A percentile compares a stretch with the other conserved stretches of the same genome.
Evolutionary conservation across 768 basidiomycete species (phyloP).

Genomic region (Flagelloscypha sp.): DNA sequence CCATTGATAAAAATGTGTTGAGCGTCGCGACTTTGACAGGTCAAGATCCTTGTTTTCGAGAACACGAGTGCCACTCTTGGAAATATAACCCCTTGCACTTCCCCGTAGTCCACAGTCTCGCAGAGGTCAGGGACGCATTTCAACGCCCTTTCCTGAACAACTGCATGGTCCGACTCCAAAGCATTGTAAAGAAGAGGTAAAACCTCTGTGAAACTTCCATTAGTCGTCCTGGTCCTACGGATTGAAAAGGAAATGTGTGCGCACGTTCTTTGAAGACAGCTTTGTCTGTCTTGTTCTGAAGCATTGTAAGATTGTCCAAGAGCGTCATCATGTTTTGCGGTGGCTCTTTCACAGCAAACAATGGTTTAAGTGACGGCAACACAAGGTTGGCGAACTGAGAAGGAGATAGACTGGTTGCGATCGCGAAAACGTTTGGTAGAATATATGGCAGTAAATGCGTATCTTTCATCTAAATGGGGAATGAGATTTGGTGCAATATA

Average conservation of each 20-base stretch:
- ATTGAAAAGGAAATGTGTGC: slow-evolving; percentile 16
- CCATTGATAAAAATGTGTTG: slow-evolving; percentile 76
- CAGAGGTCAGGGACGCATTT: slow-evolving; percentile 79
- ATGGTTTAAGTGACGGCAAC: slow-evolving; percentile 79
- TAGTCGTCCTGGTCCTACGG: slow-evolving; percentile 5
- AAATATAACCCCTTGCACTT: slow-evolving; percentile 84
- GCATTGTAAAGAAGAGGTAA: slow-evolving; percentile 93
- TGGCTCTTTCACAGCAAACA: slow-evolving; percentile 88
- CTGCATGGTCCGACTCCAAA: slow-evolving; percentile 87
- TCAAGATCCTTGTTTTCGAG: slow-evolving; percentile 79
- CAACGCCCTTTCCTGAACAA: slow-evolving; percentile 87
- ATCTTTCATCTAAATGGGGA: slow-evolving; percentile 76
- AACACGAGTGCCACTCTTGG: slow-evolving; percentile 81
- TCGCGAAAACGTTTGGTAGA: slow-evolving; percentile 90
- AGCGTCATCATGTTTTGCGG: slow-evolving; percentile 96
- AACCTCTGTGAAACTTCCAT: slow-evolving; percentile 66
- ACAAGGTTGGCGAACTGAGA: slow-evolving; percentile 76
- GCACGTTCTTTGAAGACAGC: slow-evolving; percentile 80
- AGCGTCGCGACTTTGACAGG: slow-evolving; percentile 89
- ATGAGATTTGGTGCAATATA: slow-evolving; percentile 3
- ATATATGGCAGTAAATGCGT: slow-evolving; percentile 88
- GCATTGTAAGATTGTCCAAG: slow-evolving; percentile 77
- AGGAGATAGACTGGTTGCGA: slow-evolving; percentile 69
- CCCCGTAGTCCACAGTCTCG: slow-evolving; percentile 90
- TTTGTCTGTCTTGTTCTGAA: slow-evolving; percentile 87